Evolutionary conservation across 805 yeast genomes (phyloP).

Genomic region (Starmerella lactis-condensi): DNA sequence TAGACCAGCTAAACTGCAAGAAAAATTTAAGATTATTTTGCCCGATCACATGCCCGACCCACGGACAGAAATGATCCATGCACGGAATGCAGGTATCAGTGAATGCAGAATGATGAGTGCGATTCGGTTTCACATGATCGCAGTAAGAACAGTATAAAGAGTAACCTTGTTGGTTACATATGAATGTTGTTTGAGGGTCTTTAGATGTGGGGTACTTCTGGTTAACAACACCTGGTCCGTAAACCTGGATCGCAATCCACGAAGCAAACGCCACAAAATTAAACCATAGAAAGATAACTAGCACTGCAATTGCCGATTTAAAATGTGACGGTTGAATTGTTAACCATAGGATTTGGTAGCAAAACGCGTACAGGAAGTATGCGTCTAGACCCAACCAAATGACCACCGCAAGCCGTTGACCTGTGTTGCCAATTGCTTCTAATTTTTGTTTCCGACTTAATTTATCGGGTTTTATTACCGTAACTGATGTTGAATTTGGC

Average conservation of each 20-base stretch:
- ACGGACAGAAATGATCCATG: slow-evolving; percentile 72
- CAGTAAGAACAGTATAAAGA: slow-evolving; percentile 64
- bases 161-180: slow-evolving; percentile 53
- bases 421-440: too few species aligned
- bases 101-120: slow-evolving; percentile 53
- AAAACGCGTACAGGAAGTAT: slow-evolving; percentile 14
- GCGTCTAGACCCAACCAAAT: slow-evolving; percentile 11
- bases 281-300: slow-evolving; percentile 6
- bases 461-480: too few species aligned
- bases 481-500: too few species aligned
- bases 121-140: slow-evolving; percentile 40
- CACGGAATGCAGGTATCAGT: slow-evolving; percentile 41
- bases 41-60: slow-evolving; percentile 61
- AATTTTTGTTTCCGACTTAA: too few species aligned
- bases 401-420: too few species aligned
- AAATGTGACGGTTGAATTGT: slow-evolving; percentile 4
- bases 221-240: slow-evolving; percentile 44
- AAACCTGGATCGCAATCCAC: slow-evolving; percentile 30
- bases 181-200: slow-evolving; percentile 25
- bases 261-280: slow-evolving; percentile 11
- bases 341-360: slow-evolving; percentile 13
- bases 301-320: slow-evolving; percentile 13
- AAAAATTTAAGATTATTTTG: slow-evolving; percentile 44
- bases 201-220: slow-evolving; percentile 4
- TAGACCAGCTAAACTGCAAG: slow-evolving; percentile 28